phyloP scores from a whole-genome alignment of 2,329 filamentous ascomycete species.

The Alternaria infectoria region DNA sequence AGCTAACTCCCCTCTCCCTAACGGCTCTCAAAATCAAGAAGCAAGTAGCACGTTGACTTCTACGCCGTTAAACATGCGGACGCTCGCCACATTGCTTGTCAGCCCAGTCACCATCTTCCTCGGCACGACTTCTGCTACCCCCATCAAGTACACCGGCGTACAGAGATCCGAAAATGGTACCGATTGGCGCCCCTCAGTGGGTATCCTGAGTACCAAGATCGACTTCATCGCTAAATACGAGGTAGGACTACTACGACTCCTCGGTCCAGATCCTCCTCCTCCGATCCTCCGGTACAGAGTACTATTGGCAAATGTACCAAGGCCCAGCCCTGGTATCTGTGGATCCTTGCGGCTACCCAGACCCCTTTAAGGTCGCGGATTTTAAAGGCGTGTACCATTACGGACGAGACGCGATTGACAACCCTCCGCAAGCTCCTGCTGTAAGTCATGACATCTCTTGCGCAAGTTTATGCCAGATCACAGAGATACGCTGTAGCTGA shows the following conservation, averaged over 20 bases:
- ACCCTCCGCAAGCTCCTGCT: neutral
- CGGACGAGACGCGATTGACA: neutral
- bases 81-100: neutral
- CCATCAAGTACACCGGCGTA: neutral
- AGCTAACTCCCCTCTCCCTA: neutral
- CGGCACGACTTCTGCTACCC: neutral
- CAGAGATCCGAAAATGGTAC: neutral
- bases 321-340: neutral
- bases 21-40: neutral
- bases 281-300: neutral
- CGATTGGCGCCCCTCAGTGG: neutral
- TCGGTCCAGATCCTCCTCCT: neutral
- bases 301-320: neutral
- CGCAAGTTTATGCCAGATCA: too few species aligned
- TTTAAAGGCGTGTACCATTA: neutral
- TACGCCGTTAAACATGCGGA: neutral
- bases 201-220: too few species aligned
- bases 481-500: neutral
- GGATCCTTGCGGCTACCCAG: neutral
- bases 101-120: rapidly evolving
- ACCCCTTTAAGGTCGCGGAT: neutral
- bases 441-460: neutral
- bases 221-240: neutral
- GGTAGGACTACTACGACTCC: neutral
- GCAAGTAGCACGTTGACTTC: neutral